Conservation (phyloP, 2,329 filamentous ascomycete species). For the Cytospora schulzeri region DNA sequence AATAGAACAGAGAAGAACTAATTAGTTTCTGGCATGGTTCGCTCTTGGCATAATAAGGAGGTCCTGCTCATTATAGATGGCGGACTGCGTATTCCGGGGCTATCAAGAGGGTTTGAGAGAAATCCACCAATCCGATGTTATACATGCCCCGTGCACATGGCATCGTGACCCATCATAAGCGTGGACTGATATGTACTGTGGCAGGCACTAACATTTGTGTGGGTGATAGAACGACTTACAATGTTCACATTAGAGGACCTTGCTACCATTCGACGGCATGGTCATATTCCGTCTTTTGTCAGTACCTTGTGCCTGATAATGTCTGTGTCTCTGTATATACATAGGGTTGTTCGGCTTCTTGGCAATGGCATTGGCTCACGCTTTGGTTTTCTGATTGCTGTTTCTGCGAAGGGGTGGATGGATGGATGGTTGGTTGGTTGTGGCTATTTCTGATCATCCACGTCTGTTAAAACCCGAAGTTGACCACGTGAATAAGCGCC, state of each 20-base stretch:
- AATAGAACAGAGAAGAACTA: neutral
- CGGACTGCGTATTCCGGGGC: constrained; percentile 10
- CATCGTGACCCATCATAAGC: neutral
- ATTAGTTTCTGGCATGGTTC: neutral
- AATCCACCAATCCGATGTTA: constrained; percentile 16
- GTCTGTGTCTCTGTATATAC: neutral
- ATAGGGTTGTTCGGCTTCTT: too few relatives aligned
- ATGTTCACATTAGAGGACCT: neutral
- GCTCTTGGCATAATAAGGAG: neutral
- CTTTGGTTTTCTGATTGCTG: neutral
- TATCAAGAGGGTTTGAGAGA: neutral
- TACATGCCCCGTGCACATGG: neutral
- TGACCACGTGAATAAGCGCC: too few relatives aligned
- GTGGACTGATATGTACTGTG: neutral
- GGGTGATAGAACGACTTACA: too few relatives aligned
- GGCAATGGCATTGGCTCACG: too few relatives aligned
- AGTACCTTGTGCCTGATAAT: neutral
- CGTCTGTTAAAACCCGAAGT: too few relatives aligned
- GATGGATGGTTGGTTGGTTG: neutral
- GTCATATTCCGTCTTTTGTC: neutral
- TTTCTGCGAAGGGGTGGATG: too few relatives aligned
- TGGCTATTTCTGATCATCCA: too few relatives aligned
- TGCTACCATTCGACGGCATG: neutral
- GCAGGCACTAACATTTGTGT: neutral
- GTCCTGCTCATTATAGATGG: constrained; percentile 6